phyloP scores from a whole-genome alignment of 768 basidiomycete species.

The Boletus rubescentipes region DNA sequence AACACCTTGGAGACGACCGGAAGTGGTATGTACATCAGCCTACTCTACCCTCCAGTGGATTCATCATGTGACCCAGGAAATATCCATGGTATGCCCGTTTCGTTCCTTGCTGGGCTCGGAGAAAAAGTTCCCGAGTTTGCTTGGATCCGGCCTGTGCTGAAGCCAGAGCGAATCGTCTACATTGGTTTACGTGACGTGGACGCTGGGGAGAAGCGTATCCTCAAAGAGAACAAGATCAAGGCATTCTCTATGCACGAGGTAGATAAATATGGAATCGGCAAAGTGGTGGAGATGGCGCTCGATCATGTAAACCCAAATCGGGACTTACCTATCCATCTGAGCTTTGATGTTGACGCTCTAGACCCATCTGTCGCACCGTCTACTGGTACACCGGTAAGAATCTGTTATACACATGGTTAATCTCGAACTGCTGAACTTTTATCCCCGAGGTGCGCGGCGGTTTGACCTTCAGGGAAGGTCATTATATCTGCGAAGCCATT shows the following conservation, averaged over 20 bases:
- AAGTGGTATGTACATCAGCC: constrained; percentile 47
- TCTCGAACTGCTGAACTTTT: background rate
- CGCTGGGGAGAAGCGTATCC: constrained; percentile 80
- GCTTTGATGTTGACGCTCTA: constrained; percentile 94
- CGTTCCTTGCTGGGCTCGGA: constrained; percentile 73
- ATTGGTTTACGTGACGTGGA: constrained; percentile 96
- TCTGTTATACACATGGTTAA: background rate
- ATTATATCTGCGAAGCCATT: constrained; percentile 93
- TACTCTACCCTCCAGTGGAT: background rate
- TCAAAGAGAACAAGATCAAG: constrained; percentile 78
- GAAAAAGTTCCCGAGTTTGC: constrained; percentile 42
- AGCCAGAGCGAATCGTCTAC: constrained; percentile 82
- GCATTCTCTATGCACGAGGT: constrained; percentile 93
- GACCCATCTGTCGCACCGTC: constrained; percentile 97
- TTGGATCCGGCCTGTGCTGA: constrained; percentile 67
- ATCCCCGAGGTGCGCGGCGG: constrained; percentile 79
- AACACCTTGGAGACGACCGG: constrained; percentile 84
- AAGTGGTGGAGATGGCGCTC: constrained; percentile 94
- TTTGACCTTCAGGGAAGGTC: constrained; percentile 95
- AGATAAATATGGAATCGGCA: constrained; percentile 86
- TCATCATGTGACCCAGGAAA: constrained; percentile 57
- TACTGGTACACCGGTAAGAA: constrained; percentile 82
- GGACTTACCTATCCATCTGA: constrained; percentile 86
- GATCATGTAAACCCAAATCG: constrained; percentile 89
- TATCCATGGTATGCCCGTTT: constrained; percentile 97